A percentile compares a stretch with the other conserved stretches of the same genome.
These are phyloP conservation scores for Trichoderma breve DNA, from an alignment of 2,329 filamentous ascomycete genomes.

Conservation along the genomic window DNA sequence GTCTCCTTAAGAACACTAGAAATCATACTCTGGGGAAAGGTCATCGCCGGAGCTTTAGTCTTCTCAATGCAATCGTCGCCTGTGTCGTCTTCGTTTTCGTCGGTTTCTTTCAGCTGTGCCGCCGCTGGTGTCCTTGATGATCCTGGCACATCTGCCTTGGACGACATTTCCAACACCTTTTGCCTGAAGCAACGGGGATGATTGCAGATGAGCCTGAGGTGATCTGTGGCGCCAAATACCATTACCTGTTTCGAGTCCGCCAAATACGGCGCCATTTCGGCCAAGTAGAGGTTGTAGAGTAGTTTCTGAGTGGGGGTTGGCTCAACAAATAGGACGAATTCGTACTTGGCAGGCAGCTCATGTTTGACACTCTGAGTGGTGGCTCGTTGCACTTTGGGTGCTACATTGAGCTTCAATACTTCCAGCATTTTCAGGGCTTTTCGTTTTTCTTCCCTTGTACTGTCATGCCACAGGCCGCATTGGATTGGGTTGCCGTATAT, in stretches of 20 bases:
- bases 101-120: not conserved
- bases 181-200: conserved; percentile 50
- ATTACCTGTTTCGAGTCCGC: conserved; percentile 13
- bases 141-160: conserved; percentile 10
- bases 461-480: conserved; percentile 67
- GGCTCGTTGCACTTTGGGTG: conserved; percentile 73
- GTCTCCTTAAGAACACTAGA: conserved; percentile 37
- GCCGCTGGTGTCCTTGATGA: conserved; percentile 3
- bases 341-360: conserved; percentile 70
- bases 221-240: conserved; percentile 37
- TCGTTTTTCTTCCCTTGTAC: conserved; percentile 52
- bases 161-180: conserved; percentile 27
- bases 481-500: conserved; percentile 74
- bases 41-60: not conserved
- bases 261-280: conserved; percentile 18
- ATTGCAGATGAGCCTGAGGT: conserved; percentile 50
- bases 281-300: conserved; percentile 56
- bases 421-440: conserved; percentile 64
- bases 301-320: conserved; percentile 63
- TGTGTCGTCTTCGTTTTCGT: not conserved
- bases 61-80: not conserved
- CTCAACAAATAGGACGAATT: conserved; percentile 76
- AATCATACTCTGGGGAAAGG: conserved; percentile 31
- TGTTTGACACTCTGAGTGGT: conserved; percentile 65
- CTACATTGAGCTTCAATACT: conserved; percentile 68